Conservation (phyloP, 352 stramenopile genomes). For the Phytophthora sp. region DNA sequence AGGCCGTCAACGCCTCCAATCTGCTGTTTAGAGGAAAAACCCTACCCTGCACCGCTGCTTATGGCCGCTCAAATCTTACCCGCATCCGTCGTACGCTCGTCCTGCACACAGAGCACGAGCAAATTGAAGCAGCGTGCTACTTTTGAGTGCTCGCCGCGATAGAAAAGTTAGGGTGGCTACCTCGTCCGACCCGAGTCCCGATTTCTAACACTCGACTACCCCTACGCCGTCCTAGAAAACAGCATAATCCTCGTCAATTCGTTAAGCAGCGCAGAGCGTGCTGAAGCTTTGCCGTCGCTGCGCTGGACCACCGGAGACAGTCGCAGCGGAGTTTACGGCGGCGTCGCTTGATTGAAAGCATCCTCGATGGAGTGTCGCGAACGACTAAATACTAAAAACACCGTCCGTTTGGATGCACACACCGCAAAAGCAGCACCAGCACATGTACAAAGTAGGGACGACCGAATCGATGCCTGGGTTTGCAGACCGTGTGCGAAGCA, state of each 20-base stretch:
- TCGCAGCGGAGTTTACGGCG: conserved; percentile 1
- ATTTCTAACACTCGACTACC: too few species aligned
- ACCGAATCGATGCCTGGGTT: too few species aligned
- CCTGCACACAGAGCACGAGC: neutral
- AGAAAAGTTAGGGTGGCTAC: conserved; percentile 15
- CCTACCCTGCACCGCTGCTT: neutral
- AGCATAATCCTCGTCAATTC: conserved; percentile 6
- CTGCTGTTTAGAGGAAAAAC: conserved; percentile 1
- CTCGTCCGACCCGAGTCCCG: conserved; percentile 2
- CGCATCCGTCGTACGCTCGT: conserved; percentile 10
- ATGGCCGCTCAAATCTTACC: conserved; percentile 10
- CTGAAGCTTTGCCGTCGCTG: neutral
- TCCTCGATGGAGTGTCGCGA: neutral
- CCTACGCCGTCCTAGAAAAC: too few species aligned
- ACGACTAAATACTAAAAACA: too few species aligned
- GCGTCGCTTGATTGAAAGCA: neutral
- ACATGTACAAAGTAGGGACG: too few species aligned
- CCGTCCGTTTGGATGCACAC: too few species aligned
- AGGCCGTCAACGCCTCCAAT: conserved; percentile 10
- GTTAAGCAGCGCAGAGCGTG: neutral
- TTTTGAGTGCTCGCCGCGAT: conserved; percentile 1
- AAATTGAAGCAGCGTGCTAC: conserved; percentile 7
- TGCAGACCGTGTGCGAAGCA: too few species aligned
- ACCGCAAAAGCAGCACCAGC: too few species aligned
- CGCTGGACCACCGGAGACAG: neutral